phyloP scores from a whole-genome alignment of 192 early-diverging fungal species.

The Backusella parvicylindrica region DNA sequence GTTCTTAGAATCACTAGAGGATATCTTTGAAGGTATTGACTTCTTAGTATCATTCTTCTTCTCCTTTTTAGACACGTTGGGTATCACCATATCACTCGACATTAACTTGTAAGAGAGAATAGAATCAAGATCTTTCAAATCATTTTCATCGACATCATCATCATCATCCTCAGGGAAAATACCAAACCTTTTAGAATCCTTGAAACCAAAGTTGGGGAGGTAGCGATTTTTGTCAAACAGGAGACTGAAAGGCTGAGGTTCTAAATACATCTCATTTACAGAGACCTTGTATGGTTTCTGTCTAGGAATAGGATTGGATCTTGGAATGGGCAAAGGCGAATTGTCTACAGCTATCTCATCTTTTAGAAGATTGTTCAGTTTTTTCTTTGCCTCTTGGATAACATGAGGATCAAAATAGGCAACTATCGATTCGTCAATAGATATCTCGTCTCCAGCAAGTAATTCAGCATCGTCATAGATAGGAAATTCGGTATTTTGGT shows the following conservation, averaged over 20 bases:
- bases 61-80: not conserved
- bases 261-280: not conserved
- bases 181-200: not conserved
- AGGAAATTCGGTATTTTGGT: not conserved
- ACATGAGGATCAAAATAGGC: slow-evolving; percentile 8
- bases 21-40: not conserved
- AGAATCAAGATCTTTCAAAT: not conserved
- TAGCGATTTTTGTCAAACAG: not conserved
- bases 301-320: not conserved
- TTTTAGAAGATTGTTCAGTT: not conserved
- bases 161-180: not conserved
- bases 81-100: not conserved
- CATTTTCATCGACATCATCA: not conserved
- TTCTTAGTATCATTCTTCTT: not conserved
- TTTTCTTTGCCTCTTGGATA: slow-evolving; percentile 6
- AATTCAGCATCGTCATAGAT: not conserved
- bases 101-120: not conserved
- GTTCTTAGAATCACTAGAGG: not conserved
- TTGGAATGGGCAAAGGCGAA: not conserved
- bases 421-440: not conserved
- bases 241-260: not conserved
- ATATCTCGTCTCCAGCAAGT: not conserved
- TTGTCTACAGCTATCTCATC: not conserved
- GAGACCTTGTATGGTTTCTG: too few relatives aligned
- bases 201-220: not conserved